Conservation (phyloP, 2,329 filamentous ascomycete genomes). For the Cladophialophora immunda region DNA sequence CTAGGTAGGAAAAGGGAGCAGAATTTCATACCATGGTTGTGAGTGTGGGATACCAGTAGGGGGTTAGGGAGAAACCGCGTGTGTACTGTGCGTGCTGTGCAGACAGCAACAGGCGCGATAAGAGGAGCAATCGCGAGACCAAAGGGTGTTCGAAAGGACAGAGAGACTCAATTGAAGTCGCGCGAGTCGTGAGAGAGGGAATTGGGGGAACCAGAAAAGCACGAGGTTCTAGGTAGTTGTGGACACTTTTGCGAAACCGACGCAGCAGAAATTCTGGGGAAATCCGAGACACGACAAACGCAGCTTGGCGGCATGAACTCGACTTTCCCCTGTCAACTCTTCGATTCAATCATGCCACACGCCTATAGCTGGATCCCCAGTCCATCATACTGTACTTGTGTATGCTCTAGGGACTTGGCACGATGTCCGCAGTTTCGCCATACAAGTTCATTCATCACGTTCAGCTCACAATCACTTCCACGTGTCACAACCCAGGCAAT, state of each 20-base stretch:
- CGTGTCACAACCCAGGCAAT: too few relatives aligned
- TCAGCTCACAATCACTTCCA: too few relatives aligned
- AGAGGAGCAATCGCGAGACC: neutral
- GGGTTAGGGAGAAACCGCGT: neutral
- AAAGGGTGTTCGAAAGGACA: neutral
- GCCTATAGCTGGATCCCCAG: slow-evolving; percentile 2
- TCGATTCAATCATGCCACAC: too few relatives aligned
- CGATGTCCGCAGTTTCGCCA: too few relatives aligned
- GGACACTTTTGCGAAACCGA: slow-evolving; percentile 30
- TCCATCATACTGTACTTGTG: too few relatives aligned
- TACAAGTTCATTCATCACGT: too few relatives aligned
- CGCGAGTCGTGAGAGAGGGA: slow-evolving; percentile 2
- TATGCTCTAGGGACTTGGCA: too few relatives aligned
- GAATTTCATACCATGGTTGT: slow-evolving; percentile 20
- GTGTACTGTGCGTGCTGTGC: neutral
- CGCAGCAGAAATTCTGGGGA: slow-evolving; percentile 24
- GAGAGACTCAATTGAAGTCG: slow-evolving; percentile 8
- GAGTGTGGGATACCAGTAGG: slow-evolving; percentile 1
- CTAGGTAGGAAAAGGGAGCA: neutral
- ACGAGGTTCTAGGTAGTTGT: slow-evolving; percentile 20
- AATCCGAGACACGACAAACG: slow-evolving; percentile 16
- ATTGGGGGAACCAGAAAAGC: neutral
- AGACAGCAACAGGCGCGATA: neutral
- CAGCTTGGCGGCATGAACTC: too few relatives aligned
- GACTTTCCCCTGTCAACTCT: too few relatives aligned